Evolutionary conservation across 495 filamentous ascomycete species (phyloP).

Genomic region (Trichoderma virens): DNA sequence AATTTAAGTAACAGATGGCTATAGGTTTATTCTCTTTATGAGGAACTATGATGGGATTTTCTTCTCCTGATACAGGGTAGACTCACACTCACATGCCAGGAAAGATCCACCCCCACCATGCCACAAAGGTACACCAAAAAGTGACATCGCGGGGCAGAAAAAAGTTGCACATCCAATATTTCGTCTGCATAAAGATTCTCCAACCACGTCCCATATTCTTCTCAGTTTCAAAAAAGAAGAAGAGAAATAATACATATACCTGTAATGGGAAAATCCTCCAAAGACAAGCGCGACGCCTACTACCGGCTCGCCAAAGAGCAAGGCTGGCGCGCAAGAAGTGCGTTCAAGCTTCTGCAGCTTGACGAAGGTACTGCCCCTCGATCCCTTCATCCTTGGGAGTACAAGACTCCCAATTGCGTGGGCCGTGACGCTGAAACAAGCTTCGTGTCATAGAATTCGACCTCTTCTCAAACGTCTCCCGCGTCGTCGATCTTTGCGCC

Average conservation of each 20-base stretch:
- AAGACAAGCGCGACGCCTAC: constrained; percentile 97
- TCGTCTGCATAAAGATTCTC: neutral
- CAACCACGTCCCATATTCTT: neutral
- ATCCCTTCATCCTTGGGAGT: too few species aligned
- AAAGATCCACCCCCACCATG: neutral
- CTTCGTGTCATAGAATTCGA: constrained; percentile 61
- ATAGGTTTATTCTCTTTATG: too few species aligned
- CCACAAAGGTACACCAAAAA: neutral
- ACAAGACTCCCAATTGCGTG: too few species aligned
- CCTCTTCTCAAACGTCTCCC: constrained; percentile 77
- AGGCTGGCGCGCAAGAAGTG: constrained; percentile 92
- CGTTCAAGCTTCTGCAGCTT: constrained; percentile 93
- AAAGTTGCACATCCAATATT: neutral
- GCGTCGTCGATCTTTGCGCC: constrained; percentile 93
- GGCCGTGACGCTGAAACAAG: neutral
- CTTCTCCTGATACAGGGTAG: too few species aligned
- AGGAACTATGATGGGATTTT: too few species aligned
- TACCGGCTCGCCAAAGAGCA: constrained; percentile 97
- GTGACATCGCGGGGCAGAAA: constrained; percentile 8
- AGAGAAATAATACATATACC: neutral
- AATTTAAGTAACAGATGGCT: too few species aligned
- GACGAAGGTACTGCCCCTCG: constrained; percentile 52
- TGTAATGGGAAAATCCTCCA: constrained; percentile 91
- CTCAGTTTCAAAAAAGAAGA: neutral
- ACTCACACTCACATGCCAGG: neutral